These are phyloP conservation scores for Alternaria metachromatica DNA, from an alignment of 2,329 filamentous ascomycete genomes.

Conservation along the genomic window DNA sequence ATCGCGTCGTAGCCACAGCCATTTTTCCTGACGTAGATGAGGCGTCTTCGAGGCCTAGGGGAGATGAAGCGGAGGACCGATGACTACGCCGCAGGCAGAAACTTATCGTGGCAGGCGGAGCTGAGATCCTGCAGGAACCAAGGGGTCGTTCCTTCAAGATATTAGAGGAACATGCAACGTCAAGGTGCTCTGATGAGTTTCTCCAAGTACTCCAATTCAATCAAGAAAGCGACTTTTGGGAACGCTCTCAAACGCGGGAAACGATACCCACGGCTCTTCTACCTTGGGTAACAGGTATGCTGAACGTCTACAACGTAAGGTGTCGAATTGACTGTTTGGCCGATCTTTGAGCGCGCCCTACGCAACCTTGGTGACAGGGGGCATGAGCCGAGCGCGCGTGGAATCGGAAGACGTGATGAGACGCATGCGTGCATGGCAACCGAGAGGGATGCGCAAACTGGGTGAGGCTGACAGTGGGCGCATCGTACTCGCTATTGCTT, in stretches of 20 bases:
- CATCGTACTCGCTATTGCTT: not conserved
- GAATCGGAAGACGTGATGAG: not conserved
- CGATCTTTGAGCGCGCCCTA: not conserved
- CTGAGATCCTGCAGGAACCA: not conserved
- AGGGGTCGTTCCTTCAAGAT: not conserved
- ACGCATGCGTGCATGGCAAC: not conserved
- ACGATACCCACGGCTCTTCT: not conserved
- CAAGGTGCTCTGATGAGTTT: not conserved
- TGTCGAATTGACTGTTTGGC: not conserved
- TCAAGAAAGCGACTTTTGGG: not conserved
- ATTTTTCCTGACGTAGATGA: not conserved
- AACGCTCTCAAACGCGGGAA: not conserved
- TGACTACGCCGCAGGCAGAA: not conserved
- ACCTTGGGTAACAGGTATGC: not conserved
- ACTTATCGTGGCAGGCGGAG: not conserved
- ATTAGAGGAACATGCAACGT: not conserved
- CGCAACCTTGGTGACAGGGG: not conserved
- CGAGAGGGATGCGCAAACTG: not conserved
- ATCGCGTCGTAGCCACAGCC: not conserved
- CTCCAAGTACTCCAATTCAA: not conserved
- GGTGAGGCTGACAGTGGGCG: not conserved
- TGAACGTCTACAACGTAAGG: not conserved
- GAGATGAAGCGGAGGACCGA: not conserved
- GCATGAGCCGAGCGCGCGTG: not conserved
- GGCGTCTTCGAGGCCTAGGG: not conserved